phyloP scores from a whole-genome alignment of 2,329 filamentous ascomycete genomes.

The Xylariaceae sp. region DNA sequence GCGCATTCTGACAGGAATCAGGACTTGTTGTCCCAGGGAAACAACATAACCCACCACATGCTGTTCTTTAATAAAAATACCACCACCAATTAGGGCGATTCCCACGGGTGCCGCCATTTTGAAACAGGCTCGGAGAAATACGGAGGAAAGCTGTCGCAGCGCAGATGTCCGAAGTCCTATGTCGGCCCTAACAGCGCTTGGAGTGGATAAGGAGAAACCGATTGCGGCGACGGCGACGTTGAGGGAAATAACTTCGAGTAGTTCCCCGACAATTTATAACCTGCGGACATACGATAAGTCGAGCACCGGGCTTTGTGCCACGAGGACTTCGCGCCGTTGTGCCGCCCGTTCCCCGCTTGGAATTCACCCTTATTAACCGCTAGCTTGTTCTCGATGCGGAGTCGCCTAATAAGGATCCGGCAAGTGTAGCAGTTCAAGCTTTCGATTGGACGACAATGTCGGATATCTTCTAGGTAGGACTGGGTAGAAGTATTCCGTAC shows the following conservation, averaged over 20 bases:
- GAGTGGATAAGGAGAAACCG: not conserved
- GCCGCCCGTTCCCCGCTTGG: not conserved
- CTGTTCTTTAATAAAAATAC: slow-evolving; percentile 53
- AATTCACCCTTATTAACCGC: not conserved
- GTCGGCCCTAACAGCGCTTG: not conserved
- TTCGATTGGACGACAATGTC: slow-evolving; percentile 10
- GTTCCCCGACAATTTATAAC: slow-evolving; percentile 1
- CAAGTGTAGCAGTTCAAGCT: slow-evolving; percentile 9
- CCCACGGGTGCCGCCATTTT: slow-evolving; percentile 39
- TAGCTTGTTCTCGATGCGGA: slow-evolving; percentile 7
- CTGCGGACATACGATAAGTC: not conserved
- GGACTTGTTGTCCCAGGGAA: not conserved
- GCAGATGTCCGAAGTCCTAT: not conserved
- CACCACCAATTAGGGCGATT: slow-evolving; percentile 54
- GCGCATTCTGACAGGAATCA: not conserved
- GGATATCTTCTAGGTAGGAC: too few relatives aligned
- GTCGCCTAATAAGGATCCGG: slow-evolving; percentile 11
- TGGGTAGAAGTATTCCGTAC: too few relatives aligned
- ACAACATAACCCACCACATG: slow-evolving; percentile 40
- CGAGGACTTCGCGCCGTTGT: not conserved
- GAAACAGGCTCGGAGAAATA: not conserved
- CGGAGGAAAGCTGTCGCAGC: not conserved
- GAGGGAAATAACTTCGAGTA: not conserved
- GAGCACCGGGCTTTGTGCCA: too few relatives aligned
- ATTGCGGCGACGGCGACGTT: not conserved